phyloP scores from a whole-genome alignment of 768 basidiomycete genomes.

The Leccinum longicurvipes region DNA sequence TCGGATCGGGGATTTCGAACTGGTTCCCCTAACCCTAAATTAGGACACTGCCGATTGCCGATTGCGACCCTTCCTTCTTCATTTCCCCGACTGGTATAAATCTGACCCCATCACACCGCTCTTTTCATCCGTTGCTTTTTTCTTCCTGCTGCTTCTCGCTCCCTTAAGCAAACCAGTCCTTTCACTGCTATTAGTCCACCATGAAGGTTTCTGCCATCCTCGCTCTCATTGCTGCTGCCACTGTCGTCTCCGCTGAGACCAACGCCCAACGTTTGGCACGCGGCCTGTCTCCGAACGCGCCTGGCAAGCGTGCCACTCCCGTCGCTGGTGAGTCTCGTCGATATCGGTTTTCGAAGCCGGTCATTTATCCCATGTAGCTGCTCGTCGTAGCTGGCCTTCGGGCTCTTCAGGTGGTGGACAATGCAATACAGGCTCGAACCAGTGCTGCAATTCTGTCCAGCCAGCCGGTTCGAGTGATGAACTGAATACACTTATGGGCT shows the following conservation, averaged over 20 bases:
- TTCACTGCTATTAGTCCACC: slow-evolving; percentile 1
- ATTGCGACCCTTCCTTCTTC: slow-evolving; percentile 11
- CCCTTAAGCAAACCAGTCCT: neutral
- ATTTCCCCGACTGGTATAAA: slow-evolving; percentile 11
- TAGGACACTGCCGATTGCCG: slow-evolving; percentile 11
- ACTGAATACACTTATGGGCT: too few relatives aligned
- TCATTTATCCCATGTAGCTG: slow-evolving; percentile 28
- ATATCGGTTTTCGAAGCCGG: neutral
- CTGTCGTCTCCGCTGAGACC: slow-evolving; percentile 42
- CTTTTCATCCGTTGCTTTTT: neutral
- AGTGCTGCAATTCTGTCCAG: slow-evolving; percentile 19
- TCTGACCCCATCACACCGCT: neutral
- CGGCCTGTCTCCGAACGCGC: slow-evolving; percentile 48
- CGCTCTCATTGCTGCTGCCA: slow-evolving; percentile 37
- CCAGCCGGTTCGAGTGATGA: neutral
- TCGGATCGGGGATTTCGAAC: slow-evolving; percentile 4
- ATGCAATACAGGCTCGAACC: slow-evolving; percentile 15
- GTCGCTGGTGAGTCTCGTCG: slow-evolving; percentile 29
- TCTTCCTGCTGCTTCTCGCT: neutral
- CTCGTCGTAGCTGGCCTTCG: slow-evolving; percentile 37
- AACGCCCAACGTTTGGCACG: slow-evolving; percentile 55
- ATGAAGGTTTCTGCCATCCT: slow-evolving; percentile 33
- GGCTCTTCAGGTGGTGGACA: slow-evolving; percentile 13
- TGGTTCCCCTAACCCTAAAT: neutral
- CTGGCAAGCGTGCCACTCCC: slow-evolving; percentile 34